Evolutionary conservation across 768 basidiomycete species (phyloP).

Genomic region (Psilocybe tampanensis): DNA sequence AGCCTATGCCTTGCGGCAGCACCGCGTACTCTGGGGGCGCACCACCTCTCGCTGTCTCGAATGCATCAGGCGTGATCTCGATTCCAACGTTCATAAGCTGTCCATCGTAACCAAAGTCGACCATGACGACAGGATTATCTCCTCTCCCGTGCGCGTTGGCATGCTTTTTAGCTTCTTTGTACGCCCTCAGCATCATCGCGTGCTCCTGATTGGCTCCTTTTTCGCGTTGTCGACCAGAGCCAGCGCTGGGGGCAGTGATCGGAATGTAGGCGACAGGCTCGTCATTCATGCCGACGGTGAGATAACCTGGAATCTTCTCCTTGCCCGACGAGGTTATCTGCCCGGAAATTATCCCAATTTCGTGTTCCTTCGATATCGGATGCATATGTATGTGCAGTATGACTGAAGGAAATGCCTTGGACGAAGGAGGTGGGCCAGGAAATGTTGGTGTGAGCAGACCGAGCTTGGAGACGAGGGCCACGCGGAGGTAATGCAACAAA

Average conservation of each 20-base stretch:
- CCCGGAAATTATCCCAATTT: not conserved
- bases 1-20: not conserved
- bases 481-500: slow-evolving; percentile 5
- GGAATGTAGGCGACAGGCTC: slow-evolving; percentile 6
- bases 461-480: slow-evolving; percentile 10
- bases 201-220: not conserved
- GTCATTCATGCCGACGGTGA: slow-evolving; percentile 6
- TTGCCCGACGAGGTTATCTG: not conserved
- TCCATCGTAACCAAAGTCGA: slow-evolving; percentile 8
- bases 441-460: not conserved
- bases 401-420: not conserved
- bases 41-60: slow-evolving; percentile 5
- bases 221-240: not conserved
- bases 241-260: not conserved
- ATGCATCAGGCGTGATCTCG: slow-evolving; percentile 13
- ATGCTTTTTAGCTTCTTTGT: slow-evolving; percentile 2
- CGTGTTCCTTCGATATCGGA: not conserved
- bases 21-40: not conserved
- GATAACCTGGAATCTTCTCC: slow-evolving; percentile 8
- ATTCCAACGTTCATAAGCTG: slow-evolving; percentile 1
- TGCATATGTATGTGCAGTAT: slow-evolving; percentile 9
- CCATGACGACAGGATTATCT: slow-evolving; percentile 8
- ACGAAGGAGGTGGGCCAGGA: not conserved
- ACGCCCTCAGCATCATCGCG: not conserved
- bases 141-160: slow-evolving; percentile 2